Evolutionary conservation across 441 rosid species (phyloP).

Genomic region (Rhodomyrtus psidioides): DNA sequence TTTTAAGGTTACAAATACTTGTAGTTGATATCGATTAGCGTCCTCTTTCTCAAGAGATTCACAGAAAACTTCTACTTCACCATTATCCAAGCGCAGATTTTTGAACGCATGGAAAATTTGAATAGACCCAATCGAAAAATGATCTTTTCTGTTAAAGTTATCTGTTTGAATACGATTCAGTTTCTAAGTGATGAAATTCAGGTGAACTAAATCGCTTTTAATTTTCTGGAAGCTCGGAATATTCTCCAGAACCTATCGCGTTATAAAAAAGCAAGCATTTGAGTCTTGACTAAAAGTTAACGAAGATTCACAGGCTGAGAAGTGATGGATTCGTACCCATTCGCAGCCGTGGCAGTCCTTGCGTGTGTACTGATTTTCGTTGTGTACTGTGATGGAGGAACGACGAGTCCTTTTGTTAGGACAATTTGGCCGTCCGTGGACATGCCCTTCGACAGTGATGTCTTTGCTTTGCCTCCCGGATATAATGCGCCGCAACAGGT

Average conservation of each 20-base stretch:
- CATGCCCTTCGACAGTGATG: conserved; percentile 37
- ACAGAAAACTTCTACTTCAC: not conserved
- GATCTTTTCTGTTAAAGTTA: not conserved
- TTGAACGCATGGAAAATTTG: not conserved
- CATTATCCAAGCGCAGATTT: not conserved
- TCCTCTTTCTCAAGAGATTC: not conserved
- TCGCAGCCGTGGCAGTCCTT: no score
- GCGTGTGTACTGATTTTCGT: not conserved
- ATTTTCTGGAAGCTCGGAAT: not conserved
- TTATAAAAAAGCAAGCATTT: no score
- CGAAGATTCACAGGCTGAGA: no score
- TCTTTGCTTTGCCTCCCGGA: conserved; percentile 35
- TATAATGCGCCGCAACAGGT: conserved; percentile 70
- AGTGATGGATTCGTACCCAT: no score
- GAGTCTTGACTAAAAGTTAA: no score
- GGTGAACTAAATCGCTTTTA: not conserved
- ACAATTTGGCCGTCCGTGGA: conserved; percentile 18
- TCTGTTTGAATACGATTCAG: no score
- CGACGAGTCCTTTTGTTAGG: conserved; percentile 44
- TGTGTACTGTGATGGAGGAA: conserved; percentile 33
- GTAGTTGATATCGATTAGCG: not conserved
- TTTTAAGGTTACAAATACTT: not conserved
- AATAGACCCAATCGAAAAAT: not conserved
- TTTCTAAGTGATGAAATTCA: not conserved
- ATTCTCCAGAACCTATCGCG: not conserved